Base-by-base conservation (phyloP, 2,329 filamentous ascomycete genomes). In the Fusarium equiseti region DNA sequence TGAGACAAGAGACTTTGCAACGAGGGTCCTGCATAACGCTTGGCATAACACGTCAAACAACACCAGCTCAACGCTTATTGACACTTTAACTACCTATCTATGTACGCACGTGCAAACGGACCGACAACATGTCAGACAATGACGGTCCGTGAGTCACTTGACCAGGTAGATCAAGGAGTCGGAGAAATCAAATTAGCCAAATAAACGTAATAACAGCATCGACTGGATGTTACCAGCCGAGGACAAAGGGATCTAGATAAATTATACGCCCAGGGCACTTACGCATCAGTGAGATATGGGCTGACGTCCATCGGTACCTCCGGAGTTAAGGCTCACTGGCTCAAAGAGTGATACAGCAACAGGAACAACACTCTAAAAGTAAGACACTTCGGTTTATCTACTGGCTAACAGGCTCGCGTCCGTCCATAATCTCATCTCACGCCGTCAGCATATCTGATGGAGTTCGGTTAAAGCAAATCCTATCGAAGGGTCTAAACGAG, bases 301-400 rank as follows among this genome's bases (percentile, higher is more conserved):
- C 71, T 66, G 59, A 58, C 58, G 16, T 32, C 62, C 55, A 45
- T 59, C 71, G 68, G 71, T 45, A 56, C 38, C 32, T 48, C 59
- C 73, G 73, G 73, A 75, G 57, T 74, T 75, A 72, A 73, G 69
- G 35, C 44, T 50, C 8, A 49, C 15, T 50, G 38, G 49, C 16
- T 24, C 22, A 27, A 16, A 49, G 38, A 62, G 31, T 12, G 20
- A 54, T 29, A 32, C 43, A 50, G 38, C 29, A 66, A 32, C 13
- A 35, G 20, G 48, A n/a, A 46, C 20, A 20, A 42, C 24, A 66
- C n/a, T 43, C 18, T 8, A 48, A 35, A 48, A 32, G 40, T 22
- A 38, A 49, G 31, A 43, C 26, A 38, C 12, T 32, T 54, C 45
- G 22, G 11, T 38, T 16, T 35, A 26, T 42, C 60, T 52, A 20